Base-by-base conservation (phyloP, 2,329 filamentous ascomycete species). In the Fusarium sulawesiense region DNA sequence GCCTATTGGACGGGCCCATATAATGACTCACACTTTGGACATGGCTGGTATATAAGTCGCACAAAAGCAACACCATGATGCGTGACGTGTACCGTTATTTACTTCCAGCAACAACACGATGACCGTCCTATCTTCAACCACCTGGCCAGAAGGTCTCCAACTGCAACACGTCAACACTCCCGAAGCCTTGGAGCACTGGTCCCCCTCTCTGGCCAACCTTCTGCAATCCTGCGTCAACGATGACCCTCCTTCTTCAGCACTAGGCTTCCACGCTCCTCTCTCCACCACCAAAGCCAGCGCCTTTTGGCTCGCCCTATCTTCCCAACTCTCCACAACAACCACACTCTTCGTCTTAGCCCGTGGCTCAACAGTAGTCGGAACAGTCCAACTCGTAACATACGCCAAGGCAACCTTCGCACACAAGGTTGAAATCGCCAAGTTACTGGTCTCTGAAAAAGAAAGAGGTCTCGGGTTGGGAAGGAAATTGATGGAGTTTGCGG, bases 221-320 rank as follows among this genome's bases (percentile, higher is more conserved):
- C 42, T 60, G 1, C 20, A 41, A 10, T 32, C 42, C 1, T 60
- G 57, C 9, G 32, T 60, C 9, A 60, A 60, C 21, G 42, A 59
- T 5, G 32, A 60, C 6, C 57, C 57, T 7, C 14, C 57, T 7
- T 23, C 42, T 16, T 60, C 57, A 4, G 58, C 57, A 4, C 25
- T 60, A 7, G 57, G 57, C 7, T 59, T 60, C 21, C 57, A 27
- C 9, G 42, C 57, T 6, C 57, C 57, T 41, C 42, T 60, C 2
- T n/a, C 42, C 2, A 6, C 0, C 4, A 10, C 3, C 7, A 25
- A 41, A 3, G 42, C 57, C 11, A 21, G 6, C 0, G 57, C 14
- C 16, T 60, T 60, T 5, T 60, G 57, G 57, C 16, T 20, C 2
- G 32, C 42, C 1, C 57, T 59, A 18, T 48, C 54, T 3, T 8